Evolutionary conservation across 148 eudicot species (phyloP), one percentile per base, ranked within the genome.

Genomic region (Cornus florida): DNA sequence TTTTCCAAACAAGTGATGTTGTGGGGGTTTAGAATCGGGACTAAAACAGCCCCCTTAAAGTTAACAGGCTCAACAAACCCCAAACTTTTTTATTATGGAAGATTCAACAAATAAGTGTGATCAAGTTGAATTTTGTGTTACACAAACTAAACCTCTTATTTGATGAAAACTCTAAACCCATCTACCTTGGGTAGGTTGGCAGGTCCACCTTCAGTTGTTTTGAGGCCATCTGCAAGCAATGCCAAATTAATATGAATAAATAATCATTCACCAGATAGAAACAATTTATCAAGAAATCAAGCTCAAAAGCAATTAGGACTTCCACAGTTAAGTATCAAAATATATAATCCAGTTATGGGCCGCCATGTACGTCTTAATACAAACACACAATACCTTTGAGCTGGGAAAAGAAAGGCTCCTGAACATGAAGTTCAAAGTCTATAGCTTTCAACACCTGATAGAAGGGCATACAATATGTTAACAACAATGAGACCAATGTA

Each of bases 351-450:
- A 43, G 48, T 66, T 32, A 14, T 48, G 32, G 65, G 65, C 35
- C 20, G 0, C 33, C 65, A 60, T 31, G 20, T 19, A 43, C 11
- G 4, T n/a, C 48, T 67, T 31, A 50, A 33, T 13, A 50, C 31
- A 24, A 62, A 13, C 72, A 71, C 10, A 76, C 60, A 66, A 28
- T 85, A 94, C 98, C 97, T 85, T 83, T 93, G 69, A 95, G 85
- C 78, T 88, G 98, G 17, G 92, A 83, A 83, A 95, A 91, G 88
- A 75, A 95, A 64, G 98, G 94, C 88, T 95, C 95, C 84, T 93
- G 98, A 75, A 93, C 97, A 81, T 90, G 90, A 82, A 95, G 89
- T 75, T 93, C 89, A 83, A 88, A 90, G 23, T 88, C 86, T 72
- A 91, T 83, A 67, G 73, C 73, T 79, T 86, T 84, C 83, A 95